Conservation (phyloP, 1,139 yeast species). For the Geotrichum macrosporum region DNA sequence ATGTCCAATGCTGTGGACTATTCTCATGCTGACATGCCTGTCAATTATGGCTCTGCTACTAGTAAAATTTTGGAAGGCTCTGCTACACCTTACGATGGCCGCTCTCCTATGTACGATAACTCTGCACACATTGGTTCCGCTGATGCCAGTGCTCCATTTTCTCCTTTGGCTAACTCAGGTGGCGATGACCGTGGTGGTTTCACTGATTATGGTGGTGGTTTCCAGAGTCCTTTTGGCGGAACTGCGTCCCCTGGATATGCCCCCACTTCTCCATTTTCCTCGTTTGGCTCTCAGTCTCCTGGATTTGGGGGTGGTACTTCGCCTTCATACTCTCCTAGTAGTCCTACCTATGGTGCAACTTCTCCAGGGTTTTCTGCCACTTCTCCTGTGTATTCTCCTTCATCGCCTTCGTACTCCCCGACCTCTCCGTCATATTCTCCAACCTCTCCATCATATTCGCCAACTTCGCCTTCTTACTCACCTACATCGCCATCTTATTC, state of each 20-base stretch:
- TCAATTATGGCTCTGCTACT: conserved; percentile 39
- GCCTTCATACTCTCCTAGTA: conserved; percentile 63
- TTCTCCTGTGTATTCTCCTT: conserved; percentile 58
- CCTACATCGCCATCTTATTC: conserved; percentile 64
- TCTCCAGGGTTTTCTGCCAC: conserved; percentile 61
- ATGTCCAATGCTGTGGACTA: conserved; percentile 57
- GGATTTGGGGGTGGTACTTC: conserved; percentile 57
- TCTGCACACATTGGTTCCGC: conserved; percentile 74
- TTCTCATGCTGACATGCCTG: conserved; percentile 32
- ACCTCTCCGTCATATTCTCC: conserved; percentile 58
- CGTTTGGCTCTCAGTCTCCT: conserved; percentile 69
- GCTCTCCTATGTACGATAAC: conserved; percentile 63
- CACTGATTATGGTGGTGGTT: conserved; percentile 78
- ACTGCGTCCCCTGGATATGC: conserved; percentile 62
- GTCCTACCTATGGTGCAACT: conserved; percentile 68
- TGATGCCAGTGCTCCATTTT: conserved; percentile 63
- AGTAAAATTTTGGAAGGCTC: conserved; percentile 57
- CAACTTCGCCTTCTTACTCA: conserved; percentile 68
- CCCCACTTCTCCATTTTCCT: conserved; percentile 57
- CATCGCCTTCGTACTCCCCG: conserved; percentile 71
- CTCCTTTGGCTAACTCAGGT: conserved; percentile 90
- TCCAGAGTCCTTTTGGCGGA: conserved; percentile 46
- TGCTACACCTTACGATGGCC: conserved; percentile 87
- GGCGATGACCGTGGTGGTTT: conserved; percentile 85
- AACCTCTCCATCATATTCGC: conserved; percentile 63